Evolutionary conservation across 331 rosid species (phyloP), one percentile per base, ranked within the genome.

Genomic region (Quercus lobata): DNA sequence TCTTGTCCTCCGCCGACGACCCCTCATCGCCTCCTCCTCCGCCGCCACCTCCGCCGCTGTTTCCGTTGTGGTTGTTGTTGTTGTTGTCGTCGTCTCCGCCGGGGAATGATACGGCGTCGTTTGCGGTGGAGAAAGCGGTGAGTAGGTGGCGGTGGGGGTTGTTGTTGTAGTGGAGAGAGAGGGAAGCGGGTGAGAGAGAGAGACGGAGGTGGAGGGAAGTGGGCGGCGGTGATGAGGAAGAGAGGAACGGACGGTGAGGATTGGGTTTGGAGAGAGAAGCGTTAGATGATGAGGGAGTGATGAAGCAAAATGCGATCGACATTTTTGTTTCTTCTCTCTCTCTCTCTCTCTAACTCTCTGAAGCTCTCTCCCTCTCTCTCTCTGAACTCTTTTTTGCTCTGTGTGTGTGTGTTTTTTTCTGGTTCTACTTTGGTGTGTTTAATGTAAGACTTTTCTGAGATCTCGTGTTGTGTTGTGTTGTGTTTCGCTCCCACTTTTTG

Each of bases 251-350:
- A 60, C 79, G 57, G 17, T 83, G 57, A 9, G 73, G 86, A 22
- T 71, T 19, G 80, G 82, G 19, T 53, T 81, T 85, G 72, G 86
- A 37, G 19, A 82, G 57, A 17, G 91, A 60, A 69, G 57, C 17
- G 46, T 41, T 41, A 32, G 90, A 81, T 4, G 86, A 71, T 6
- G 86, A 41, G 16, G 89, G 82, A 72, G 55, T 15, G 78, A 84
- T 25, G 78, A 84, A 75, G 79, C 80, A 88, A 80, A 92, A 84
- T 74, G 97, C 83, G 80, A 93, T 84, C 79, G 98, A 80, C 98
- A 94, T 94, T 76, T 88, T 76, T 55, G 61, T 27, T 52, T 69
- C 11, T 62, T 46, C 34, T 35, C 60, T 61, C 44, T 37, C 60
- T 46, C 34, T 35, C 60, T 65, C 69, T 21, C 69, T 37, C 72